Evolutionary conservation across 768 basidiomycete genomes (phyloP), one percentile per base, ranked within the genome.

Genomic region (Kwoniella botswanensis): DNA sequence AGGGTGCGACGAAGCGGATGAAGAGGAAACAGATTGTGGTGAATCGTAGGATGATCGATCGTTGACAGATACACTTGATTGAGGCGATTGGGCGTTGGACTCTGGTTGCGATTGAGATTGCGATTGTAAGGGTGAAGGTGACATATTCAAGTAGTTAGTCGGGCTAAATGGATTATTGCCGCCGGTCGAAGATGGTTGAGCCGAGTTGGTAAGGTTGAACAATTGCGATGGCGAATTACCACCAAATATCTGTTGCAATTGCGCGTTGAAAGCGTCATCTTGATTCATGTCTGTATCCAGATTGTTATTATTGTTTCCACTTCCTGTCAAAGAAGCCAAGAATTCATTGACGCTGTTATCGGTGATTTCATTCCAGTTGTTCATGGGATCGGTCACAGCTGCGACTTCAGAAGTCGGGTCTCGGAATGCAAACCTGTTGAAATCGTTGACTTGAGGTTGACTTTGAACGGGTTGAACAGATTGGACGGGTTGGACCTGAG

Each of bases 81-180:
- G 56, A 9, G 75, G 72, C 35, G 74, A 74, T 63, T 70, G 67
- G 21, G 50, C 54, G 54, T 70, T 70, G n/a, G 76, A 76, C 2
- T 41, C 61, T 13, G 73, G 60, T 46, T 65, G 35, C 1, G 35
- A 35, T 35, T 35, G 35, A 35, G 35, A 7, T 35, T 35, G 35
- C 35, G 35, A 35, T 35, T 35, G 60, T 58, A 75, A 66, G 1
- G 82, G 74, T 26, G 81, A 81, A 1, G 82, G 82, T 9, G 77
- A 79, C 65, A 78, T 78, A 71, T 80, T 80, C 62, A 83, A 76
- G 70, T 80, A 82, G 22, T 79, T 79, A 42, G 71, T 76, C 13
- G 82, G 80, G 35, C 77, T 79, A 65, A 82, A 82, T 0, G 63
- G 60, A 46, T 56, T 56, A 18, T 54, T 66, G 24, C 41, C 65